A percentile compares a stretch with the other conserved stretches of the same genome.
Evolutionary conservation across 1,284 basidiomycete species (phyloP).

Genomic region (Ceratobasidium sp.): DNA sequence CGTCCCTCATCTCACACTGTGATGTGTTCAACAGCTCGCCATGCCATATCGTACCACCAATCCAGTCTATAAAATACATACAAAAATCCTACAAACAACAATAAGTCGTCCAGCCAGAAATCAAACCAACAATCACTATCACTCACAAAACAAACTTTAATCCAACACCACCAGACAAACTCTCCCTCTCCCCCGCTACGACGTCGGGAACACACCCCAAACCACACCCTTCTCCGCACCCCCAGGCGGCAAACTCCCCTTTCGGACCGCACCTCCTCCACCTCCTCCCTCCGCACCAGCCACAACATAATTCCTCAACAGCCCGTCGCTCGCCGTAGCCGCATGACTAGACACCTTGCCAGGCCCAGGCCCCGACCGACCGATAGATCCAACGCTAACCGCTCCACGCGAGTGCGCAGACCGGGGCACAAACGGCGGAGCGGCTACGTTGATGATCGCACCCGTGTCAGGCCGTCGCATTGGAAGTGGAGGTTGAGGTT

Average conservation of each 20-base stretch:
- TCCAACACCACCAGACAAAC: not conserved
- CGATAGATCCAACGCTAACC: conserved; percentile 17
- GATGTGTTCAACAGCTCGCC: not conserved
- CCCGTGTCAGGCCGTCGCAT: not conserved
- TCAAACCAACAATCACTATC: not conserved
- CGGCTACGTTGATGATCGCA: conserved; percentile 25
- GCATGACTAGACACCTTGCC: conserved; percentile 2
- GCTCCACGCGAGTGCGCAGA: conserved; percentile 30
- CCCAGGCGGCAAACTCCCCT: conserved; percentile 18
- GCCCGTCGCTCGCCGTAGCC: conserved; percentile 41
- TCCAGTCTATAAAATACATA: conserved; percentile 11
- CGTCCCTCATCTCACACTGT: not conserved
- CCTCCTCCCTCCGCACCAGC: not conserved
- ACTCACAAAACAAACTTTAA: not conserved
- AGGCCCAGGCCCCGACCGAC: not conserved
- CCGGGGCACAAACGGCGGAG: conserved; percentile 38
- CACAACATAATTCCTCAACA: conserved; percentile 15
- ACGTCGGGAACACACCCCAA: conserved; percentile 17
- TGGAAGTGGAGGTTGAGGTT: not conserved
- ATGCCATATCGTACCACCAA: not conserved
- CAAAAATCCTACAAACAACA: conserved; percentile 8
- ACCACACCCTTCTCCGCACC: conserved; percentile 12
- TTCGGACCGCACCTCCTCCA: conserved; percentile 1
- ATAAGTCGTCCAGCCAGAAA: too few relatives aligned
- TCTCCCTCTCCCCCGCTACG: not conserved